Evolutionary conservation across 2,329 filamentous ascomycete species (phyloP), one percentile per base, ranked within the genome.

Genomic region (Cordyceps militaris): DNA sequence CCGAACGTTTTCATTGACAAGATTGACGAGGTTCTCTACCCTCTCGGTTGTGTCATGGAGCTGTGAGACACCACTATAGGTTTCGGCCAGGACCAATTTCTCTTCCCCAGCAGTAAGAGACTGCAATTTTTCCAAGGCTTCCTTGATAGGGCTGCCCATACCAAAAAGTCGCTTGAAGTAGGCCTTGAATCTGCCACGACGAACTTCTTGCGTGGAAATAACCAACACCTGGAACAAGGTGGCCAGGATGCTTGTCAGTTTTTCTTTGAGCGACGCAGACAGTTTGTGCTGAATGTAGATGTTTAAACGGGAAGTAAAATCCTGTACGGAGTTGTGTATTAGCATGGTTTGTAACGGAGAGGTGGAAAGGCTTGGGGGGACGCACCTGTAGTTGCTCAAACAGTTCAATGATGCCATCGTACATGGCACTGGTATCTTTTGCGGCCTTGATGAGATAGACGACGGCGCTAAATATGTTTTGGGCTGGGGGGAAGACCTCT

Each of bases 141-240:
- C 70, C 11, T 72, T 67, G 1, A 78, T 72, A 2, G 71, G 70
- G 38, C 70, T 74, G 23, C 73, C 73, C 7, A 67, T 67, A 5
- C 73, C 72, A 14, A 76, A 65, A 1, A 78, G 63, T 8, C 69
- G 67, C 54, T 71, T 73, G 55, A 75, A 71, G 54, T 73, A 75
- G 1, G 74, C 67, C 59, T 72, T 74, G 56, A 75, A 59, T 19
- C 74, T 71, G 23, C 76, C 76, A 1, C 68, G 68, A 1, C 69
- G 69, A 32, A 77, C 69, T 49, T 74, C 71, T 59, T 75, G 74
- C 19, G 70, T 70, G 0, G 76, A 72, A 0, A 76, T 62, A 9
- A 78, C 69, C 30, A 79, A 70, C 4, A 78, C 73, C 57, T 78
- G 71, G 36, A 79, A 74, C 0, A 79, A 59, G 0, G 74, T 70